A percentile compares a stretch with the other conserved stretches of the same genome.
Conservation (phyloP, 1,139 yeast genomes). For the Kluyveromyces sp. region DNA sequence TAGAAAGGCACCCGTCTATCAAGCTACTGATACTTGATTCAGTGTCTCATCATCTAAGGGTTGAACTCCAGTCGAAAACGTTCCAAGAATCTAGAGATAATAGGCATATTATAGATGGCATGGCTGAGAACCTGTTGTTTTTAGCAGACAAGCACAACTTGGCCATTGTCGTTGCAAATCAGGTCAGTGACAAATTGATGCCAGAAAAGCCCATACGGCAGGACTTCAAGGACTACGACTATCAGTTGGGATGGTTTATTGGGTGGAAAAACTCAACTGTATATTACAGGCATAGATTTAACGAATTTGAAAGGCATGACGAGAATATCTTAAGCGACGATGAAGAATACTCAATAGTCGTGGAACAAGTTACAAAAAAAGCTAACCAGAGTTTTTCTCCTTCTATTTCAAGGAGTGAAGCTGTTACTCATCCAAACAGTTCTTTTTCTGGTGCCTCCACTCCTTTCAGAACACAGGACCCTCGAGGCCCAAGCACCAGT, state of each 20-base stretch:
- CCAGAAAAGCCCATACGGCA: slow-evolving; percentile 15
- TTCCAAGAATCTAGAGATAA: slow-evolving; percentile 35
- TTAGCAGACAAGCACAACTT: slow-evolving; percentile 45
- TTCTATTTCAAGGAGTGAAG: background rate
- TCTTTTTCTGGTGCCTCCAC: background rate
- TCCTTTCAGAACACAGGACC: background rate
- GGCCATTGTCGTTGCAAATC: slow-evolving; percentile 72
- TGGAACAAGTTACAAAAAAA: slow-evolving; percentile 16
- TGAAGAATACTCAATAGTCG: slow-evolving; percentile 27
- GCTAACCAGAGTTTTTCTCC: background rate
- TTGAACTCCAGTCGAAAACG: slow-evolving; percentile 45
- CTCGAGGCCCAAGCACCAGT: background rate
- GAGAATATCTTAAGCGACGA: slow-evolving; percentile 29
- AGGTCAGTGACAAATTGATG: slow-evolving; percentile 59
- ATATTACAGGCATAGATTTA: slow-evolving; percentile 26
- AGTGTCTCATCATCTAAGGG: slow-evolving; percentile 77
- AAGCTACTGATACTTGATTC: slow-evolving; percentile 68
- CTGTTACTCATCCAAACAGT: background rate
- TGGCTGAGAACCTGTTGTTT: slow-evolving; percentile 44
- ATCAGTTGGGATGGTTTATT: slow-evolving; percentile 63
- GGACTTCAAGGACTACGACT: slow-evolving; percentile 48
- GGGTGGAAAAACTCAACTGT: slow-evolving; percentile 62
- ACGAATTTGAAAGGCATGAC: slow-evolving; percentile 8
- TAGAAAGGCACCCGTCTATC: slow-evolving; percentile 38
- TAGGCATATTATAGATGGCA: slow-evolving; percentile 38